Evolutionary conservation across 2,329 filamentous ascomycete species (phyloP).

Genomic region (Penicillium palitans): DNA sequence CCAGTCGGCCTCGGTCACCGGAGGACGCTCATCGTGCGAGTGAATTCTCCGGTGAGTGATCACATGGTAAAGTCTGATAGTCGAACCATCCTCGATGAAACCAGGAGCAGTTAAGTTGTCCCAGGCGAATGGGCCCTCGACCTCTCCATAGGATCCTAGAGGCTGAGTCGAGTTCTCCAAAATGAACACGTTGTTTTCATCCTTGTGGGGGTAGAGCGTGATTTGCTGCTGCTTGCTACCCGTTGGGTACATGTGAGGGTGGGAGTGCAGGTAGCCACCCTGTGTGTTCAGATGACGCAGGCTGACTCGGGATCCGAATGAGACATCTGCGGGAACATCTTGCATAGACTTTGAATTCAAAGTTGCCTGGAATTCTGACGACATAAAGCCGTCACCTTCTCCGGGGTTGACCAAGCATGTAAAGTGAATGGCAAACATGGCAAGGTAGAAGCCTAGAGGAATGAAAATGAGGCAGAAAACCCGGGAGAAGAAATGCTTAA

Average conservation of each 20-base stretch:
- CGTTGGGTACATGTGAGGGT: slow-evolving; percentile 94
- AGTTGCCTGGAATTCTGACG: slow-evolving; percentile 96
- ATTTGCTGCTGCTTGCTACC: slow-evolving; percentile 99
- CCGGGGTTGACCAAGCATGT: slow-evolving; percentile 89
- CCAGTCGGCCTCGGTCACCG: slow-evolving; percentile 86
- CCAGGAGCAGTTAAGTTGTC: slow-evolving; percentile 64
- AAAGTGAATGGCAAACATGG: slow-evolving; percentile 98
- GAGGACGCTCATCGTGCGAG: slow-evolving; percentile 86
- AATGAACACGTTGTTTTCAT: slow-evolving; percentile 94
- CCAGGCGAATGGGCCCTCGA: slow-evolving; percentile 83
- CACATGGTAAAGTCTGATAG: slow-evolving; percentile 80
- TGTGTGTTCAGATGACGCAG: slow-evolving; percentile 96
- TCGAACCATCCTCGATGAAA: slow-evolving; percentile 75
- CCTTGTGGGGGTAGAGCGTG: slow-evolving; percentile 97
- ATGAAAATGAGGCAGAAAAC: slow-evolving; percentile 89
- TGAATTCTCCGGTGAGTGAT: slow-evolving; percentile 86
- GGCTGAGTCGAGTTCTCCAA: slow-evolving; percentile 97
- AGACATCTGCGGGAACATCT: slow-evolving; percentile 88
- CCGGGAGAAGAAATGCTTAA: slow-evolving; percentile 92
- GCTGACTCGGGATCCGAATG: slow-evolving; percentile 79
- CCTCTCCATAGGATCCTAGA: slow-evolving; percentile 70
- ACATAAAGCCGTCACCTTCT: slow-evolving; percentile 99
- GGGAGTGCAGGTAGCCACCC: slow-evolving; percentile 95
- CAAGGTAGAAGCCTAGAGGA: slow-evolving; percentile 86
- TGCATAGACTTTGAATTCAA: slow-evolving; percentile 96